A percentile compares a stretch with the other conserved stretches of the same genome.
These are phyloP conservation scores for Dissophora globulifera DNA, from an alignment of 192 early-diverging fungal genomes.

Conservation along the genomic window DNA sequence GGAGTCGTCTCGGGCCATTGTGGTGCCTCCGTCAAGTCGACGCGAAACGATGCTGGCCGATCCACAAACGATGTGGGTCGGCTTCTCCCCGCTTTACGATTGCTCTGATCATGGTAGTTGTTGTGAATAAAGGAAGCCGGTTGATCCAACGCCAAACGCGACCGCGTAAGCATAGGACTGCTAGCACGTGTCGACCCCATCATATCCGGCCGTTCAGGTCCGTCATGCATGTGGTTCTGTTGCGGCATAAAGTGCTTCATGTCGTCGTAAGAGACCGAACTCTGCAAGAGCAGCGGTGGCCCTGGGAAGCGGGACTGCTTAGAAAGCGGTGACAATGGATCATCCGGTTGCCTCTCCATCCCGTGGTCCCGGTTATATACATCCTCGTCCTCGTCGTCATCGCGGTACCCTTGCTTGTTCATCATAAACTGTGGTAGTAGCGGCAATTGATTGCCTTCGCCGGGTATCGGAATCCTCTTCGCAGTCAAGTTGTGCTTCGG, in stretches of 20 bases:
- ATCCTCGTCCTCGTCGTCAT: not conserved
- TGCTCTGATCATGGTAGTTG: too few relatives aligned
- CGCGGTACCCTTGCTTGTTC: not conserved
- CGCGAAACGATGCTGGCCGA: not conserved
- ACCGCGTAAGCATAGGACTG: not conserved
- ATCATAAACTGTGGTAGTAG: not conserved
- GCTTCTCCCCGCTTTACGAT: too few relatives aligned
- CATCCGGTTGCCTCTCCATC: too few relatives aligned
- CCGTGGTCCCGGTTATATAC: too few relatives aligned
- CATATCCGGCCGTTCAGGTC: not conserved
- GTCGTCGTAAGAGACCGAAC: not conserved
- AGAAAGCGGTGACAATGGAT: not conserved
- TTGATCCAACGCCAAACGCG: constrained; percentile 11
- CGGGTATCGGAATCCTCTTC: not conserved
- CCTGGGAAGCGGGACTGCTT: too few relatives aligned
- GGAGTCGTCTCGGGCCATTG: not conserved
- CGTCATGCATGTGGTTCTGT: not conserved
- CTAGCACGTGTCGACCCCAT: not conserved
- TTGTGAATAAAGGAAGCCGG: not conserved
- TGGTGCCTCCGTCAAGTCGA: not conserved
- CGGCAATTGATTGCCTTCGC: not conserved
- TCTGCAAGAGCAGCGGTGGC: too few relatives aligned
- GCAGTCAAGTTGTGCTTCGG: constrained; percentile 9
- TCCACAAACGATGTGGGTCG: constrained; percentile 3
- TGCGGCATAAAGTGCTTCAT: not conserved